Evolutionary conservation across 148 eudicot species (phyloP).

Genomic region (Pouteria glomerata): DNA sequence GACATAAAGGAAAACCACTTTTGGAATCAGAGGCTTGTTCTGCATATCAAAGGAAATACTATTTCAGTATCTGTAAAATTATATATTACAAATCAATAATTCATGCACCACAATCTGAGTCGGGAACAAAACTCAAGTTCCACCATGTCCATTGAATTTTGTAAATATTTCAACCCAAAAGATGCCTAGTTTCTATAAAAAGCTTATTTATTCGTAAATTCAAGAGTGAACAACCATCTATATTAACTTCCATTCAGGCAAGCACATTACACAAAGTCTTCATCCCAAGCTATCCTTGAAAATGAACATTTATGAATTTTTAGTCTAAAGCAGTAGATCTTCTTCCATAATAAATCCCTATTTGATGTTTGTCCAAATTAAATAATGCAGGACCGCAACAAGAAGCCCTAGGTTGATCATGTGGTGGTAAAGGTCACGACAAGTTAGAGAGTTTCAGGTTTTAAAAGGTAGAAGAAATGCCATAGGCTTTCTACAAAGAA

Average conservation of each 20-base stretch:
- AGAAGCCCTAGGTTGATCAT: not conserved
- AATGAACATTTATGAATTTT: not conserved
- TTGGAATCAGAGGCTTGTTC: constrained; percentile 94
- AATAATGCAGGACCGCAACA: not conserved
- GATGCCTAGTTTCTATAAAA: not conserved
- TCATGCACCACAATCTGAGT: not conserved
- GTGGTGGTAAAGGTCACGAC: not conserved
- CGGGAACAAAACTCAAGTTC: not conserved
- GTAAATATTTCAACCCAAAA: not conserved
- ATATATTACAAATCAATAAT: not conserved
- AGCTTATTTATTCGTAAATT: not conserved
- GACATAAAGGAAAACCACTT: constrained; percentile 84
- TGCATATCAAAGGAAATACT: constrained; percentile 37
- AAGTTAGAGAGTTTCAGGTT: not conserved
- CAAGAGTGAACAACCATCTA: not conserved
- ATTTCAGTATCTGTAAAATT: not conserved
- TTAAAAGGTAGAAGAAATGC: not conserved
- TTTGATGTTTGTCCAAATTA: not conserved
- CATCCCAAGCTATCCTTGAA: not conserved
- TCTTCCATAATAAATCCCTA: not conserved
- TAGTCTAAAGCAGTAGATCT: not conserved
- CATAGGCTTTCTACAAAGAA: not conserved
- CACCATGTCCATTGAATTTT: not conserved
- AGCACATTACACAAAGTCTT: not conserved
- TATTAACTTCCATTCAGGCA: constrained; percentile 1